Conservation (phyloP, 2,329 filamentous ascomycete genomes). For the Botryotinia narcissicola region DNA sequence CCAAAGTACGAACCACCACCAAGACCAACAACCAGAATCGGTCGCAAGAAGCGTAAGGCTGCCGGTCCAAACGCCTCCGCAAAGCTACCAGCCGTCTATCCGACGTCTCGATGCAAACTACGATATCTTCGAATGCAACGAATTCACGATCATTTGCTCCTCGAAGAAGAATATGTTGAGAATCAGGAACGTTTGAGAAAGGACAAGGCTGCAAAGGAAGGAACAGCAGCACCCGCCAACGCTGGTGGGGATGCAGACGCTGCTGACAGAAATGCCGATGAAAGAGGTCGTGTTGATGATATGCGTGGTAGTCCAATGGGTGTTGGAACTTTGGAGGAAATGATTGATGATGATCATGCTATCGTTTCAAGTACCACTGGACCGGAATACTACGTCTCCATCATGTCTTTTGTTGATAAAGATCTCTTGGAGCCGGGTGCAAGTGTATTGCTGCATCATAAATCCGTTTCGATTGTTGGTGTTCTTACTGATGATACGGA, state of each 20-base stretch:
- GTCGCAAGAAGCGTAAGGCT: conserved; percentile 96
- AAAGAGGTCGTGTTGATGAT: conserved; percentile 91
- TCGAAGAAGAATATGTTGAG: conserved; percentile 98
- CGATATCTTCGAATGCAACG: conserved; percentile 97
- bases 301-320: conserved; percentile 99
- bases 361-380: conserved; percentile 97
- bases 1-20: conserved; percentile 99
- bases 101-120: conserved; percentile 95
- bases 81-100: conserved; percentile 91
- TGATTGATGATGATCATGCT: conserved; percentile 98
- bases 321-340: conserved; percentile 93
- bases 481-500: conserved; percentile 96
- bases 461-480: conserved; percentile 95
- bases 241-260: conserved; percentile 68
- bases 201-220: conserved; percentile 77
- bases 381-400: conserved; percentile 98
- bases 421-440: conserved; percentile 94
- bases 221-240: conserved; percentile 52
- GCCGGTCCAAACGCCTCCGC: conserved; percentile 90
- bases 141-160: conserved; percentile 92
- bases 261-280: conserved; percentile 84
- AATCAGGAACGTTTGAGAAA: conserved; percentile 96
- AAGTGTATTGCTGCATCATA: conserved; percentile 93
- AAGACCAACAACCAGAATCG: conserved; percentile 92
- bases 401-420: conserved; percentile 99